Conservation (phyloP, 805 yeast species). For the Isabelozyma gotoi region DNA sequence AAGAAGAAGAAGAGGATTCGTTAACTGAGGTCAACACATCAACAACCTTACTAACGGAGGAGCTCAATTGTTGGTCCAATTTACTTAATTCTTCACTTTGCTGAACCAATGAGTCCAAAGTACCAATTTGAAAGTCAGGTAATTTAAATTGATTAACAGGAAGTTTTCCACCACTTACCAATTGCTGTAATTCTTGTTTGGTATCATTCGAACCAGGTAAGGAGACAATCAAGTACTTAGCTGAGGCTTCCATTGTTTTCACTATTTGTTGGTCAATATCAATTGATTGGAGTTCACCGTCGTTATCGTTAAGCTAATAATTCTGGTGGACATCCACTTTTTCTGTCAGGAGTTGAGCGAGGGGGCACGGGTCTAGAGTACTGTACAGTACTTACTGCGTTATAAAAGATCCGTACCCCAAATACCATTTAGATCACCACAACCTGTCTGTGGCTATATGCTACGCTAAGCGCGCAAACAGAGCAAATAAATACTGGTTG, state of each 20-base stretch:
- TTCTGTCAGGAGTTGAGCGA: neutral
- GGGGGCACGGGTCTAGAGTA: neutral
- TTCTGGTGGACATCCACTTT: neutral
- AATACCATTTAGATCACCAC: too few species aligned
- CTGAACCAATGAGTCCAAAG: slow-evolving; percentile 86
- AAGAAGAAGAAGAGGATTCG: slow-evolving; percentile 15
- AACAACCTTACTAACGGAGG: slow-evolving; percentile 68
- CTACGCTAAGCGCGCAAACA: too few species aligned
- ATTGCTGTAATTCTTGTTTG: slow-evolving; percentile 54
- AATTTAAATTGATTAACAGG: slow-evolving; percentile 58
- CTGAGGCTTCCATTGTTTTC: slow-evolving; percentile 33
- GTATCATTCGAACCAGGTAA: slow-evolving; percentile 54
- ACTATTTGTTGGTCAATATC: neutral
- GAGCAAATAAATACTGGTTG: too few species aligned
- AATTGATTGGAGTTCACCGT: neutral
- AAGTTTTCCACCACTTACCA: slow-evolving; percentile 56
- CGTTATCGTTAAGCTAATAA: neutral
- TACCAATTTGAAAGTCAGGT: slow-evolving; percentile 91
- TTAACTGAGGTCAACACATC: slow-evolving; percentile 60
- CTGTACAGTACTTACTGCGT: neutral
- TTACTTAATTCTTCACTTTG: slow-evolving; percentile 88
- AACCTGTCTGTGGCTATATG: too few species aligned
- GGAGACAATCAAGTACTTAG: slow-evolving; percentile 54
- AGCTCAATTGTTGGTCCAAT: slow-evolving; percentile 73
- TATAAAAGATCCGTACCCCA: too few species aligned